Base-by-base conservation (phyloP, 441 rosid species). In the Pelargonium cotyledonis region DNA sequence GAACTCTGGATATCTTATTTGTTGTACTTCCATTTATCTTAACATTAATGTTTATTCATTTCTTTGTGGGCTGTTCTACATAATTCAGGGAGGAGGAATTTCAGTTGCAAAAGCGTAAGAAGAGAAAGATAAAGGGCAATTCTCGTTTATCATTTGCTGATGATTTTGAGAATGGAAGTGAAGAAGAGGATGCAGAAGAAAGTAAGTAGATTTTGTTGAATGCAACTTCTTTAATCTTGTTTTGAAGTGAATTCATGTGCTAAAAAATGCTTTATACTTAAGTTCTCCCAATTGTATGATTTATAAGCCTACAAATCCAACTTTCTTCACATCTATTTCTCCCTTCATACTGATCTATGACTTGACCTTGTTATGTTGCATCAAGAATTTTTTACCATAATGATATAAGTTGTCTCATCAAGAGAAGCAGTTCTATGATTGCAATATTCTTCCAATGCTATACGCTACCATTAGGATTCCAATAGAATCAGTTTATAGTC, bases 111-210 rank as follows among this genome's bases (percentile, higher is more conserved):
- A 95, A 95, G 83, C 93, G 93, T 65, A 91, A 86, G 75, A 90
- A 89, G 83, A 83, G 98, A 76, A 95, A 92, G 81, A 74, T 85
- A 66, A 92, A 85, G 79, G 97, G 86, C 14, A 80, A 76, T 70
- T 86, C 96, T 43, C 89, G 92, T 31, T 73, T 95, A 63, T 95
- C 99, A 4, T 95, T 92, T 82, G 76, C 86, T 1, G 90, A 95
- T 68, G 98, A 92, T 79, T n/a, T 92, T 10, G 98, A 86, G 62
- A 80, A 89, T 67, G 92, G 83, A 66, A 86, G 89, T 66, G 96
- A 86, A 71, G 99, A 88, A 66, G 96, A 87, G 64, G 84, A 86
- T 66, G 85, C 11, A 1, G 87, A 83, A 63, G 75, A 77, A 46
- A 67, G 95, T 90, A 79, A 85, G 89, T 67, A 58, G 38, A 21